Percentiles rank a stretch among this genome's conserved stretches.
These are phyloP conservation scores for Pseudodiploospora longispora DNA, from an alignment of 2,329 filamentous ascomycete genomes.

Conservation along the genomic window DNA sequence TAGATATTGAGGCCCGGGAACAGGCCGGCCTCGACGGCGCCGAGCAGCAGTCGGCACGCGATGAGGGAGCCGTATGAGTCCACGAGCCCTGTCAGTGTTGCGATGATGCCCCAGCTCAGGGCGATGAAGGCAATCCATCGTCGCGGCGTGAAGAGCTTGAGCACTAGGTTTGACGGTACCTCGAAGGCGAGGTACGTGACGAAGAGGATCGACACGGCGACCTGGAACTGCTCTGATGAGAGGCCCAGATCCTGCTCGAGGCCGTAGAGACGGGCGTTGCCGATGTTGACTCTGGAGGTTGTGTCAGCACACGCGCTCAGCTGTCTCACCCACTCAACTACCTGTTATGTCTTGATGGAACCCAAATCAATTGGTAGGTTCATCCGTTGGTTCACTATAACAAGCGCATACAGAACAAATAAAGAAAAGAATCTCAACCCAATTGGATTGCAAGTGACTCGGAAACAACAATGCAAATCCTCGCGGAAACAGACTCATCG, in stretches of 20 bases:
- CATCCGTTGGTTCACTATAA: too few relatives aligned
- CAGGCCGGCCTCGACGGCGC: conserved; percentile 59
- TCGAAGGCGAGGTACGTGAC: conserved; percentile 57
- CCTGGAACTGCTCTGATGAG: conserved; percentile 57
- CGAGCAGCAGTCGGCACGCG: conserved; percentile 61
- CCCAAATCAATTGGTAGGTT: neutral
- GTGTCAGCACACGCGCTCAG: neutral
- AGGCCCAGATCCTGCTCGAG: conserved; percentile 57
- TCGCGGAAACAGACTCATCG: too few relatives aligned
- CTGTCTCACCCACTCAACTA: neutral
- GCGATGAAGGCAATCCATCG: conserved; percentile 60
- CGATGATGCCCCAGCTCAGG: conserved; percentile 56
- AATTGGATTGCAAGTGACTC: too few relatives aligned
- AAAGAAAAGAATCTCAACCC: too few relatives aligned
- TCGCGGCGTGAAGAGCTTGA: conserved; percentile 55
- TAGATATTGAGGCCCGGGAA: conserved; percentile 64
- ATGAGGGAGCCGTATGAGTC: conserved; percentile 57
- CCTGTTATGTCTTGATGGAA: too few relatives aligned
- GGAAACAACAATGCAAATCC: too few relatives aligned
- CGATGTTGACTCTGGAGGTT: conserved; percentile 55
- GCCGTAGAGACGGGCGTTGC: conserved; percentile 60
- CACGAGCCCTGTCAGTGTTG: conserved; percentile 61
- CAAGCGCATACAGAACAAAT: too few relatives aligned
- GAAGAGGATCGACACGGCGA: conserved; percentile 58
- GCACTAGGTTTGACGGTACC: conserved; percentile 55